These are phyloP conservation scores for Epichloe uncinata DNA, from an alignment of 2,329 filamentous ascomycete species.

Conservation along the genomic window DNA sequence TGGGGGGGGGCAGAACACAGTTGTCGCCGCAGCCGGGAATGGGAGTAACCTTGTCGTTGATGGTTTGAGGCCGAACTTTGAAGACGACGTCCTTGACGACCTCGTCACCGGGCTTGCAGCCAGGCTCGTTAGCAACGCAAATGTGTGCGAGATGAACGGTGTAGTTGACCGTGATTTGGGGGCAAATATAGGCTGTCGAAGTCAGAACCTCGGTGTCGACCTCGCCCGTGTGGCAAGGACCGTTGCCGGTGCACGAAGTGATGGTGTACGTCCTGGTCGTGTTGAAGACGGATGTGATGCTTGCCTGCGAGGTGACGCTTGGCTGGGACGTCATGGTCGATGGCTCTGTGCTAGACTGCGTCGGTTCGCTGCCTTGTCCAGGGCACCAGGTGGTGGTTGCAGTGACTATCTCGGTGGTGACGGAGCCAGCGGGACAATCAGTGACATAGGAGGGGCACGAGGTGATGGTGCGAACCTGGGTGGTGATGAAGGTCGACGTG, in stretches of 20 bases:
- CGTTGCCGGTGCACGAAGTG: slow-evolving; percentile 41
- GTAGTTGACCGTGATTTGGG: slow-evolving; percentile 15
- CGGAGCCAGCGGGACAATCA: slow-evolving; percentile 15
- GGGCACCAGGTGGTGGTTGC: slow-evolving; percentile 26
- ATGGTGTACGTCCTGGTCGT: slow-evolving; percentile 41
- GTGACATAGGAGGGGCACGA: slow-evolving; percentile 16
- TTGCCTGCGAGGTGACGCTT: slow-evolving; percentile 5
- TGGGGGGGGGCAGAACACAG: slow-evolving; percentile 10
- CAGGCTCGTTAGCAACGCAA: slow-evolving; percentile 14
- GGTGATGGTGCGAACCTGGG: slow-evolving; percentile 19
- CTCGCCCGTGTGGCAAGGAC: slow-evolving; percentile 11
- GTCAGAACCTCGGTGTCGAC: slow-evolving; percentile 14
- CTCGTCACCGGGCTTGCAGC: slow-evolving; percentile 15
- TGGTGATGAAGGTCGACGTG: slow-evolving; percentile 18
- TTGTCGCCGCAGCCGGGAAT: slow-evolving; percentile 8
- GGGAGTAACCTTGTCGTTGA: slow-evolving; percentile 13
- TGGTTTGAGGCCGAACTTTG: slow-evolving; percentile 15
- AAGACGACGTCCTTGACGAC: slow-evolving; percentile 12
- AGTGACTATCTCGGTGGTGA: slow-evolving; percentile 16
- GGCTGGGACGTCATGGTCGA: no score
- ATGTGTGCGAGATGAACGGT: slow-evolving; percentile 17
- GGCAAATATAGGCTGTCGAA: slow-evolving; percentile 10
- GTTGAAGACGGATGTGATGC: slow-evolving; percentile 30
- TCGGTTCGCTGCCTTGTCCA: not conserved
- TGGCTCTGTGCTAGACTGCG: not conserved